Base-by-base conservation (phyloP, 2,329 filamentous ascomycete genomes). In the Fonsecaea pedrosoi region DNA sequence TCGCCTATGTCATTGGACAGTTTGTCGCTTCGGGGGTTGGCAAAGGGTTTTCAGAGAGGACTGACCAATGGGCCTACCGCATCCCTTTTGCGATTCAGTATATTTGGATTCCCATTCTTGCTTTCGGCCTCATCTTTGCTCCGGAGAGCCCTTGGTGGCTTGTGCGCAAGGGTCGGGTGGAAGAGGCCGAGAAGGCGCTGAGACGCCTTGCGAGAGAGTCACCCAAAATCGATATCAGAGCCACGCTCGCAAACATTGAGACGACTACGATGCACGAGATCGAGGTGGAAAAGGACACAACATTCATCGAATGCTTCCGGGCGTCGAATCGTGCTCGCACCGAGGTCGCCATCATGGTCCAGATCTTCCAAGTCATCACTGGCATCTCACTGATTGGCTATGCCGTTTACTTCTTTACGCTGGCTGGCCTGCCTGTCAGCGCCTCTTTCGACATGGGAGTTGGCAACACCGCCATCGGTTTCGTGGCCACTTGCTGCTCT, bases 291-390 rank as follows among this genome's bases (percentile, higher is more conserved):
- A 63, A 65, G 30, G 63, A 65, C 54, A 69, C 66, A 2, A 88
- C 84, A 60, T 96, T 95, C 77, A 78, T 86, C 72, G 92, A 96
- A 77, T 96, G 92, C 80, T 96, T 96, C 84, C 89, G 85, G 76
- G 92, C 92, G 7, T 86, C 86, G n/a, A 89, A 96, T 75, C 82
- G 89, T 53, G 89, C 92, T 66, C 87, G 92, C 38, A 96, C 92
- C 2, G 92, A 92, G 76, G 88, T 90, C 70, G 83, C 87, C 37
- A 87, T 85, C 65, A 87, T 88, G 74, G 86, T 87, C 3, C 90
- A 88, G 79, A 83, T 85, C 4, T 87, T 87, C 3, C 88, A 90
- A 72, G 87, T 88, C 60, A 60, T 60, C 30, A 60, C 60, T 12
- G 65, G 60, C 30, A 60, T 63, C 30, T 67, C 60, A 7, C 35